Base-by-base conservation (phyloP, 1,139 yeast genomes). In the Yamadazyma diddensiae region DNA sequence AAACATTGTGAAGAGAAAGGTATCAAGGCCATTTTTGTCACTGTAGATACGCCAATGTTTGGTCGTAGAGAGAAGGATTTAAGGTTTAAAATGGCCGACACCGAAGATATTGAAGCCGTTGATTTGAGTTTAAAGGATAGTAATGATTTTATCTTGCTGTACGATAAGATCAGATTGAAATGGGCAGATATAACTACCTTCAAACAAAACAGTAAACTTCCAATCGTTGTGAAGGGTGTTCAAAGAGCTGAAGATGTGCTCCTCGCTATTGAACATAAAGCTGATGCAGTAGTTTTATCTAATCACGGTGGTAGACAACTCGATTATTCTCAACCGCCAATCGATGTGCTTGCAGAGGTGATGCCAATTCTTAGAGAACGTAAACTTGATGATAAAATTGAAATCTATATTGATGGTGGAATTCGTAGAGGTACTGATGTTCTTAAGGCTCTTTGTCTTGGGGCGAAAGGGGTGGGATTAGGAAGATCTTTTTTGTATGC, bases 251-350 rank as follows among this genome's bases (percentile, higher is more conserved):
- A 73, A 39, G 80, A 75, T 42, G 72, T 70, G 6, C 50, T 70
- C 11, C 46, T 54, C 31, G 79, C 80, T 0, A 59, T 65, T 5
- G 65, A 68, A 35, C 49, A 62, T 35, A 63, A 66, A 3, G 64
- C 68, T 19, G 66, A 67, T 30, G 80, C 74, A 4, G 70, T 72
- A 11, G 65, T 73, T 9, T 52, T 74, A 14, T 73, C 79, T 6
- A 74, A 74, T 43, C 79, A 73, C 46, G 79, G 79, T 12, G 80
- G 79, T 15, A 57, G 79, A 34, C 77, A 73, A 38, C 51, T 74
- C 36, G 79, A 74, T 35, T 67, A 58, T 24, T 57, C 76, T 2
- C 59, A 65, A 35, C 63, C 79, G 0, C 70, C 79, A 1, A 50
- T 73, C 26, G 69, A 71, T 42, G 64, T 72, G 3, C 55, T 73